Base-by-base conservation (phyloP, 495 filamentous ascomycete genomes). In the Pseudevernia furfuracea region DNA sequence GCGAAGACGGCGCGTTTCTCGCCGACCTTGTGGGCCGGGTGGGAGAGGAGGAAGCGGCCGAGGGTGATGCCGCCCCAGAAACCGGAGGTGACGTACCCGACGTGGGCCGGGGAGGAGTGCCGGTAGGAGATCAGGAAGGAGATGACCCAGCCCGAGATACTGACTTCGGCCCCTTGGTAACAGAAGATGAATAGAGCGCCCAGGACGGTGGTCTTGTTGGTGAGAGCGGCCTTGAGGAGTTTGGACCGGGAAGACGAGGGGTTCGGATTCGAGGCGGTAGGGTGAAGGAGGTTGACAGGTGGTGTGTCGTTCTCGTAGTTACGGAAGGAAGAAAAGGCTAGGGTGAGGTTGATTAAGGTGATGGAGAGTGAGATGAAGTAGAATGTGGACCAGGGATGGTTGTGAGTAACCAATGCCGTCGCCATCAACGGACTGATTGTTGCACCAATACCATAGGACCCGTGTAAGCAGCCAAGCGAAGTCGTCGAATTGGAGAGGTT, bases 31-130 rank as follows among this genome's bases (percentile, higher is more conserved):
- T 84, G 79, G 0, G 88, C 86, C 0, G 84, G 76, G 25, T 84
- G 82, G 15, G 83, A 82, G 44, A 94, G 79, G 4, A 84, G 64
- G 71, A 92, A 87, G 3, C 90, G 80, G 1, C 90, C 89, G 1
- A 88, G 69, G 9, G 77, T 75, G 43, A 95, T 88, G 53, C 89
- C 89, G 12, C 73, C 88, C 90, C 90, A 92, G 74, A 92, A 95
- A 7, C 89, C 90, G 1, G 89, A 79, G 28, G 88, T 91, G 5
- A 93, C 89, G 71, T 91, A 92, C 21, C 91, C 90, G 12, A 92
- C 87, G 5, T 78, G 75, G 11, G 79, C 74, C 4, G 87, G 87
- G 63, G 86, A 75, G 15, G 88, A 88, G 68, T 82, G 73, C 25
- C 90, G 87, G 62, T 84, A 81, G 41, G 76, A 81, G 72, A 92